Base-by-base conservation (phyloP, 1,139 yeast genomes). In the Candida sanyaensis region DNA sequence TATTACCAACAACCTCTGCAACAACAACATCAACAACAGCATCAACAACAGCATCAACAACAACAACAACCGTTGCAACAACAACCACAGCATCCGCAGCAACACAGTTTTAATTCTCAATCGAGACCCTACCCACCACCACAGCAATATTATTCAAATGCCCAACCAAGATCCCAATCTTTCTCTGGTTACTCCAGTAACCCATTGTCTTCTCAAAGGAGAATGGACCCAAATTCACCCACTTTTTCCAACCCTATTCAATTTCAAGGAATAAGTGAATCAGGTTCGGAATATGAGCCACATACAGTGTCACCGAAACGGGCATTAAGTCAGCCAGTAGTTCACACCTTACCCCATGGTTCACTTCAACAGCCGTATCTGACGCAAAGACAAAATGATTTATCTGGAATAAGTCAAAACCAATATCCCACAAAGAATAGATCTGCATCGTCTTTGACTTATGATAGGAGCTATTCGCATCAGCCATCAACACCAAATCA, bases 351-450 rank as follows among this genome's bases (percentile, higher is more conserved):
- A 1, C 37, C 24, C 23, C 37, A 33, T 7, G n/a, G 28, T 10
- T 21, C 28, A 36, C 41, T 38, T 12, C 49, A 46, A 30, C 51
- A 45, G 23, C 50, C 43, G 11, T 46, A 34, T 24, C 47, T 46
- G 12, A 49, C 50, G 9, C 55, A 50, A 41, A 48, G 52, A 27
- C 52, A 45, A 23, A 46, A 45, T 37, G 47, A 30, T 37, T 45
- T 37, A 41, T n/a, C 44, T 34, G 47, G 44, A 17, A 39, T 41
- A 38, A 52, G 44, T 30, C 52, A 48, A 30, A 41, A 37, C 11
- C 46, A 39, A 10, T 31, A 42, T 21, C 30, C 34, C 26, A 42
- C 28, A n/a, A 43, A 37, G 31, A 41, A 39, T 42, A 32, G 29
- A 27, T 44, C 55, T 13, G 46, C 51, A n/a, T 43, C 47, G n/a